Base-by-base conservation (phyloP, 345 rosid species). In the Citrus trifoliata region DNA sequence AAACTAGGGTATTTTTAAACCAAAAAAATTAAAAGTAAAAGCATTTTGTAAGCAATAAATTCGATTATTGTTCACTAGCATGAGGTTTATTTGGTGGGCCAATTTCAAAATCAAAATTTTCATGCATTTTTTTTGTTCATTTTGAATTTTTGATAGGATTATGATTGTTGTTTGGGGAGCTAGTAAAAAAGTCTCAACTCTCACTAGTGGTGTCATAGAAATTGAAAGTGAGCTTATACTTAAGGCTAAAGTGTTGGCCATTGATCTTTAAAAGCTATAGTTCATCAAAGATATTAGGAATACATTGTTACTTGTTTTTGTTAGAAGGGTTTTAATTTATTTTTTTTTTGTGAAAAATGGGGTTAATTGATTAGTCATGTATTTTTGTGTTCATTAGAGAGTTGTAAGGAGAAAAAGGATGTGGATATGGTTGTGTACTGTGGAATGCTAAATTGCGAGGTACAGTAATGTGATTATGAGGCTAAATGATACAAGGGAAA, bases 371-470 rank as follows among this genome's bases (percentile, higher is more conserved):
- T 55, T 28, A 42, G 3, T 40, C 9, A 46, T 66, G 48, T 24
- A 69, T 2, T 37, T 35, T 68, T 35, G 70, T 68, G 35, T 72
- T 42, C 60, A 65, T 21, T 61, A 95, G 94, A 93, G 94, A 93
- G 2, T 76, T 93, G 91, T 51, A 93, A 89, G 90, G 84, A 83
- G 40, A 92, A 30, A 82, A 93, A 46, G 84, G 86, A 88, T 84
- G 97, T 95, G 85, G 93, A 92, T 68, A 93, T 74, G 82, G 88
- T 89, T 27, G 97, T 79, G 96, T 95, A 71, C 83, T 91, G 46
- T 95, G 97, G 97, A 95, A 98, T 7, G 98, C 95, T 19, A 95
- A 95, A 95, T 95, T 8, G 97, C 91, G 85, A 87, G 98, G 87
- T 93, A 93, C 83, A 92, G 96, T 80, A 87, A 93, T 80, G 93